Evolutionary conservation across 1,284 basidiomycete genomes (phyloP).

Genomic region (Earliella scabrosa): DNA sequence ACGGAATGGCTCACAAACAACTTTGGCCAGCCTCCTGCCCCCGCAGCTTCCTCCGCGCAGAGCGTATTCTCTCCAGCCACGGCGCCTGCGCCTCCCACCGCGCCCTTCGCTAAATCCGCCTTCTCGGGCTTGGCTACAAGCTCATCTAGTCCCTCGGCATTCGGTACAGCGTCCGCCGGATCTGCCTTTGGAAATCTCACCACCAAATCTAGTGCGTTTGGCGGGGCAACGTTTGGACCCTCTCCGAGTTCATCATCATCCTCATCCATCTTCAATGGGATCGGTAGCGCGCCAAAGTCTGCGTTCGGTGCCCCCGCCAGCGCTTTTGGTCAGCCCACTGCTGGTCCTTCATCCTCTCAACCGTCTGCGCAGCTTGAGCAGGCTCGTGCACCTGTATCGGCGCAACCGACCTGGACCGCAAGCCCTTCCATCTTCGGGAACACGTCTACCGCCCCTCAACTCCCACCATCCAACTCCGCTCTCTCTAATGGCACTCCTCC

Average conservation of each 20-base stretch:
- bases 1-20: slow-evolving; percentile 46
- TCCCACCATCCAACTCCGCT: background rate
- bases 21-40: slow-evolving; percentile 29
- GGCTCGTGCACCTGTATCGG: background rate
- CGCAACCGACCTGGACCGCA: slow-evolving; percentile 18
- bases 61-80: background rate
- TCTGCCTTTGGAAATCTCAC: slow-evolving; percentile 31
- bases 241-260: slow-evolving; percentile 8
- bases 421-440: background rate
- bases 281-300: slow-evolving; percentile 10
- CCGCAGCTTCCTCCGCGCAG: background rate
- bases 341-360: slow-evolving; percentile 5
- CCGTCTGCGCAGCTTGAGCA: too few relatives aligned
- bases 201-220: slow-evolving; percentile 17
- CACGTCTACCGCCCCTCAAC: background rate
- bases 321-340: background rate
- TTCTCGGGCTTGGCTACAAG: slow-evolving; percentile 18
- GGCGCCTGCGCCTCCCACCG: background rate
- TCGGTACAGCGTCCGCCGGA: slow-evolving; percentile 1
- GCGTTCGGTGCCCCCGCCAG: slow-evolving; percentile 15
- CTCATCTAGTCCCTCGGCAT: slow-evolving; percentile 8
- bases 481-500: background rate
- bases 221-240: slow-evolving; percentile 20
- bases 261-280: slow-evolving; percentile 9
- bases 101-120: slow-evolving; percentile 11